phyloP scores from a whole-genome alignment of 83 land plant genomes.

The Diphasiastrum complanatum region DNA sequence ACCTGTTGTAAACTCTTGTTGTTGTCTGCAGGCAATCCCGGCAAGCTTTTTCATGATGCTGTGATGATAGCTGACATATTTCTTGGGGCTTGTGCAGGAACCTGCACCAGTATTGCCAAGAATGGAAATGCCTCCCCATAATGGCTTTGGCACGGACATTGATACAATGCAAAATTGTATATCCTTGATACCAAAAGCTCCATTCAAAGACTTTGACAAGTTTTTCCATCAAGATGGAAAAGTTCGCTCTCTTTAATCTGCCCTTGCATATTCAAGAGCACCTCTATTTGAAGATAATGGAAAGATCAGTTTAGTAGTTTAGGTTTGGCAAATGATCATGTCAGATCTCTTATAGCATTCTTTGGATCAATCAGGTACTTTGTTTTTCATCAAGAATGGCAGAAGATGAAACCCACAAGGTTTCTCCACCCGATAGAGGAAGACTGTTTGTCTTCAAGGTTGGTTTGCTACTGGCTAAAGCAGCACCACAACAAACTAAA shows the following conservation, averaged over 20 bases:
- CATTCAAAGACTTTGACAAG: slow-evolving; percentile 33
- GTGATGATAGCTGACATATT: neutral
- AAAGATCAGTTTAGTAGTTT: neutral
- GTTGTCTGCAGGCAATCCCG: neutral
- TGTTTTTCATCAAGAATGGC: slow-evolving; percentile 16
- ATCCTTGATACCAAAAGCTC: slow-evolving; percentile 27
- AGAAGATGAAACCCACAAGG: slow-evolving; percentile 16
- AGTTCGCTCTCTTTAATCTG: slow-evolving; percentile 1
- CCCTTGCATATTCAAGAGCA: neutral
- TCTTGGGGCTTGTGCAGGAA: slow-evolving; percentile 14
- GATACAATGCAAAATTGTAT: slow-evolving; percentile 37
- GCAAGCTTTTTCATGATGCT: neutral
- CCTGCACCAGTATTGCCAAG: slow-evolving; percentile 32
- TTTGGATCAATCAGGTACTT: neutral
- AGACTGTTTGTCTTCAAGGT: slow-evolving; percentile 17
- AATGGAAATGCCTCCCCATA: slow-evolving; percentile 37
- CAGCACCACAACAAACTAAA: neutral
- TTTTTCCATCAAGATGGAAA: slow-evolving; percentile 35
- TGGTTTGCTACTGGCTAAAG: neutral
- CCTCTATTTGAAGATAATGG: neutral
- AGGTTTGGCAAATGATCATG: neutral
- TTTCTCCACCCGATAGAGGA: slow-evolving; percentile 14
- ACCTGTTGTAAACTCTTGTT: slow-evolving; percentile 1
- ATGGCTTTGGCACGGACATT: slow-evolving; percentile 33
- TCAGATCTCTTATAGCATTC: neutral